Percentiles rank a stretch among this genome's conserved stretches.
phyloP scores from a whole-genome alignment of 2,329 filamentous ascomycete genomes.

The Dothistroma septosporum region DNA sequence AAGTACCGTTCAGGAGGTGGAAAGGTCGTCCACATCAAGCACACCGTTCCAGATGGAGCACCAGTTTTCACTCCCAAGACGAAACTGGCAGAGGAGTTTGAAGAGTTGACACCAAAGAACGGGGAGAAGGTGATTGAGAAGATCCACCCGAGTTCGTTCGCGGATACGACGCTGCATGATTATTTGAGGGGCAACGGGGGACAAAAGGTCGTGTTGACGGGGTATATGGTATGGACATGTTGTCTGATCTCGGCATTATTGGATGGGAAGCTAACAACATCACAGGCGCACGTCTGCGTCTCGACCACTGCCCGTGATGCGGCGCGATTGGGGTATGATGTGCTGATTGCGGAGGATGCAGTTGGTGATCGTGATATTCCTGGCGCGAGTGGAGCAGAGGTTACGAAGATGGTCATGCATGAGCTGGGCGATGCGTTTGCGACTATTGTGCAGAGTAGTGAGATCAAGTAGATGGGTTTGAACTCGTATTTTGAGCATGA shows the following conservation, averaged over 20 bases:
- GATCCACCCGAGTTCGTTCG: slow-evolving; percentile 56
- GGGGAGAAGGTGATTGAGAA: slow-evolving; percentile 59
- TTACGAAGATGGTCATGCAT: slow-evolving; percentile 52
- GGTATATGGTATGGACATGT: slow-evolving; percentile 52
- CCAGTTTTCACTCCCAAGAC: slow-evolving; percentile 64
- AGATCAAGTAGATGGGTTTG: slow-evolving; percentile 39
- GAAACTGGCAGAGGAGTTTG: slow-evolving; percentile 56
- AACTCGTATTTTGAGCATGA: background rate
- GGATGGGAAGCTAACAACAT: background rate
- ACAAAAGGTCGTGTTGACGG: slow-evolving; percentile 59
- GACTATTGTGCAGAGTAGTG: slow-evolving; percentile 52
- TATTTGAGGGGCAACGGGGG: slow-evolving; percentile 46
- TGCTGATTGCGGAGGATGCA: slow-evolving; percentile 58
- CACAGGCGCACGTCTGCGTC: slow-evolving; percentile 61
- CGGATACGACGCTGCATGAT: slow-evolving; percentile 56
- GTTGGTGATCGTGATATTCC: slow-evolving; percentile 66
- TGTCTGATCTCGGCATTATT: too few relatives aligned
- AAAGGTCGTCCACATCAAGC: slow-evolving; percentile 60
- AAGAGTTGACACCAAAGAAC: slow-evolving; percentile 52
- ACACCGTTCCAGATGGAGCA: slow-evolving; percentile 56
- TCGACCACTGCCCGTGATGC: slow-evolving; percentile 60
- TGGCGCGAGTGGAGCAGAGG: slow-evolving; percentile 53
- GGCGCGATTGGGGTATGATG: slow-evolving; percentile 59
- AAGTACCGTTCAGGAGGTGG: slow-evolving; percentile 55
- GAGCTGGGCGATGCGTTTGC: slow-evolving; percentile 63